Evolutionary conservation across 306 rosid species (phyloP), one percentile per base, ranked within the genome.

Genomic region (Boehmeria nivea): DNA sequence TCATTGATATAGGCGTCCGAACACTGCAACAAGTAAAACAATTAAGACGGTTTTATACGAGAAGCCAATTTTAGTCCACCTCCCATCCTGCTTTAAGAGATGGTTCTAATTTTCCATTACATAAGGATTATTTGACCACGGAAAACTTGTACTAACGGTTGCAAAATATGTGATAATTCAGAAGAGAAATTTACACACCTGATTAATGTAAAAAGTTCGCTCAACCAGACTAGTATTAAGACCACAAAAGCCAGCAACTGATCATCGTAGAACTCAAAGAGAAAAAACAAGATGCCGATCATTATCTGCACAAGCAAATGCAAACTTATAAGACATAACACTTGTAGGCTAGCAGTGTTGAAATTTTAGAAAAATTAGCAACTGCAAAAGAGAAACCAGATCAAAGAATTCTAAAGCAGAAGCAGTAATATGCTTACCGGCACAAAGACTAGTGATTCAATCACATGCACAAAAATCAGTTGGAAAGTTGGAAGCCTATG

Each of bases 1-100:
- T 93, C 99, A 87, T 93, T 2, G 99, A 93, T 77, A 93, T 87
- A 48, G 99, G 99, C 27, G 99, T 93, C 26, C 99, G 95, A 22
- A 88, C 99, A 59, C 99, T 93, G 96, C 87, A 76, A 66, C 43
- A 59, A 67, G 39, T 44, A 72, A 50, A 59, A 40, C 1, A 40
- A 14, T 40, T n/a, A 49, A 13, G 54, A 49, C 1, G 10, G 17
- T 49, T 22, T 21, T 49, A 22, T 24, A 20, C 13, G 38, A 33
- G 38, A 4, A 33, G 11, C 5, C 5, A 33, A 33, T 4, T 33
- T 33, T 33, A n/a, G n/a, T n/a, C n/a, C n/a, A n/a, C n/a, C n/a
- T n/a, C n/a, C n/a, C n/a, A n/a, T n/a, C n/a, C n/a, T n/a, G n/a
- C n/a, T n/a, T n/a, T n/a, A n/a, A n/a, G n/a, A n/a, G n/a, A n/a